phyloP scores from a whole-genome alignment of 225 moss, liverwort and hornwort genomes.

The Pseudoscleropodium purum region DNA sequence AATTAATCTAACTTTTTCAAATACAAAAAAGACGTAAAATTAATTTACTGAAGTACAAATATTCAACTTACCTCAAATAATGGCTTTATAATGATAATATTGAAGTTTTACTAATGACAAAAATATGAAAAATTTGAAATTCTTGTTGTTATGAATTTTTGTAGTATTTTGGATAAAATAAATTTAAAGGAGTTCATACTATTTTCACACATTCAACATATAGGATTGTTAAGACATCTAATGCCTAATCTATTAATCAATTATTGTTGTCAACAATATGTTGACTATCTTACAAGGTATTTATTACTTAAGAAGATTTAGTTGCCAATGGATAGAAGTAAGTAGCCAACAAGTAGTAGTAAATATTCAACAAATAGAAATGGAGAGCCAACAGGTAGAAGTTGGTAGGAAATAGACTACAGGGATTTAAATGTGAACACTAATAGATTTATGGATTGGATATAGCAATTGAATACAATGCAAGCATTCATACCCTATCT shows the following conservation, averaged over 20 bases:
- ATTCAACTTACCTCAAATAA: background rate
- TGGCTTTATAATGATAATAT: background rate
- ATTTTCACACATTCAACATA: background rate
- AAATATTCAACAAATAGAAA: too few species aligned
- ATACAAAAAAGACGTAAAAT: background rate
- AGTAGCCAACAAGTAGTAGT: too few species aligned
- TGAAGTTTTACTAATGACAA: background rate
- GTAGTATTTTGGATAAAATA: background rate
- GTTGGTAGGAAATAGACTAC: too few species aligned
- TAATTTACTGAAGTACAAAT: too few species aligned
- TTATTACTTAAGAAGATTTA: too few species aligned
- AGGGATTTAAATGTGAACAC: background rate
- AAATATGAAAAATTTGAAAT: background rate
- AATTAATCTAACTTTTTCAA: rapidly evolving
- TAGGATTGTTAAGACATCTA: too few species aligned
- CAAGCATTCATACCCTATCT: rapidly evolving
- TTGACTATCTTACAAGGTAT: too few species aligned
- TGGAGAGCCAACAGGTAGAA: background rate
- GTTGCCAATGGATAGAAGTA: too few species aligned
- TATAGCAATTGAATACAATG: background rate
- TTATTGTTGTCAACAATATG: too few species aligned
- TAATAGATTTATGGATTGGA: background rate
- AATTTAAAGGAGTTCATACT: background rate
- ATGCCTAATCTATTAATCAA: too few species aligned
- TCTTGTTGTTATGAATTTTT: background rate